These are phyloP conservation scores for Macroventuria anomochaeta DNA, from an alignment of 2,329 filamentous ascomycete species.

Conservation along the genomic window DNA sequence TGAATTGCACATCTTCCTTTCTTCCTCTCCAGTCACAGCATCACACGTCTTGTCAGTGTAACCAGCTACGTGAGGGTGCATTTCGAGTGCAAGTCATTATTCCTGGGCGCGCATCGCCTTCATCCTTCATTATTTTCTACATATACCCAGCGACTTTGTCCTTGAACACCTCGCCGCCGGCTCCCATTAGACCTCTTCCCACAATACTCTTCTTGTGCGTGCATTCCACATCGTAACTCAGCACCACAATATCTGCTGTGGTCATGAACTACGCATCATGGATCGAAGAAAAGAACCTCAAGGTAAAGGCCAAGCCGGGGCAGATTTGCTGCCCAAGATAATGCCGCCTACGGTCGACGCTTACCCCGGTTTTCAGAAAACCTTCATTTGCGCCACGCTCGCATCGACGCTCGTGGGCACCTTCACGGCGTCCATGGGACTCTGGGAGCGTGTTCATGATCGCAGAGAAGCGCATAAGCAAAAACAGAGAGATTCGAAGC, in stretches of 20 bases:
- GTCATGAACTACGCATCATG: constrained; percentile 54
- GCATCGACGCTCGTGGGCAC: constrained; percentile 54
- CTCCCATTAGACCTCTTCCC: constrained; percentile 5
- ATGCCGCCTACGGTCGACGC: constrained; percentile 14
- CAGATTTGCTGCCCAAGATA: constrained; percentile 18
- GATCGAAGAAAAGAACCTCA: constrained; percentile 55
- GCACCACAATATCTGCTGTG: constrained; percentile 10
- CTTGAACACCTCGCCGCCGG: constrained; percentile 13
- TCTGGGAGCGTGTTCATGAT: constrained; percentile 51
- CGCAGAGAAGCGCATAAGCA: constrained; percentile 49
- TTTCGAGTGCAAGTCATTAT: constrained; percentile 8
- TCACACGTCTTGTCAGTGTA: constrained; percentile 16
- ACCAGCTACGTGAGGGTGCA: constrained; percentile 13
- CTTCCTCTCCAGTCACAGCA: constrained; percentile 13
- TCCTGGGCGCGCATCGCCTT: not conserved
- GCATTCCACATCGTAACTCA: constrained; percentile 6
- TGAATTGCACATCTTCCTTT: constrained; percentile 1
- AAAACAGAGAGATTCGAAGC: constrained; percentile 45
- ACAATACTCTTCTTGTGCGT: constrained; percentile 3
- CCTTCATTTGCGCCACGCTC: constrained; percentile 54
- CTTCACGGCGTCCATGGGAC: constrained; percentile 53
- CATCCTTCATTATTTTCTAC: not conserved
- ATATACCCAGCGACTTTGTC: constrained; percentile 1
- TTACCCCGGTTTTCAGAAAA: constrained; percentile 42
- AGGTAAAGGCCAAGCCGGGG: constrained; percentile 32